Evolutionary conservation across 2,329 filamentous ascomycete species (phyloP).

Genomic region (Graphilbum ipis-grandicollis): DNA sequence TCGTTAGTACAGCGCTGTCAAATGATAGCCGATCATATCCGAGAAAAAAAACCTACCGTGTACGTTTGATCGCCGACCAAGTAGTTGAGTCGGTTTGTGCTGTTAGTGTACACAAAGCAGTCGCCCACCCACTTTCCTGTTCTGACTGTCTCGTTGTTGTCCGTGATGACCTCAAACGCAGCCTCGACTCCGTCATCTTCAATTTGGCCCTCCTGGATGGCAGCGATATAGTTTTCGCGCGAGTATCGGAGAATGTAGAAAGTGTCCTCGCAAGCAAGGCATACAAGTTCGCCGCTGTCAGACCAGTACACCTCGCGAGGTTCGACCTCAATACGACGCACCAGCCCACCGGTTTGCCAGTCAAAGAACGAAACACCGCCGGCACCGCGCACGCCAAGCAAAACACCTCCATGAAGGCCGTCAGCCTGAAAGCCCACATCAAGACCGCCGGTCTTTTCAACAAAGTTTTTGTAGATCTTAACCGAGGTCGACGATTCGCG

Average conservation of each 20-base stretch:
- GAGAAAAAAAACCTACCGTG: slow-evolving; percentile 39
- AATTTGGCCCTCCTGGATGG: slow-evolving; percentile 62
- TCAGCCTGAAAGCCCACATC: slow-evolving; percentile 95
- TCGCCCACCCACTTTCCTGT: slow-evolving; percentile 97
- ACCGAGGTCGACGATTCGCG: slow-evolving; percentile 86
- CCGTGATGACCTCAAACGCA: slow-evolving; percentile 90
- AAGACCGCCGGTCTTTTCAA: slow-evolving; percentile 72
- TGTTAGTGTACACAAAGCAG: slow-evolving; percentile 98
- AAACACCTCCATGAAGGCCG: slow-evolving; percentile 70
- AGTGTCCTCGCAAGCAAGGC: slow-evolving; percentile 83
- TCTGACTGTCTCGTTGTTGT: slow-evolving; percentile 82
- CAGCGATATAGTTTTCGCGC: slow-evolving; percentile 72
- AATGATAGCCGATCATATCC: background rate
- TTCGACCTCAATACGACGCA: slow-evolving; percentile 77
- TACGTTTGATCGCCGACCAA: slow-evolving; percentile 96
- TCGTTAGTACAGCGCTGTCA: too few relatives aligned
- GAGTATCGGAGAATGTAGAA: slow-evolving; percentile 92
- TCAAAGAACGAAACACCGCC: slow-evolving; percentile 93
- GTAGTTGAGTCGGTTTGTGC: slow-evolving; percentile 91
- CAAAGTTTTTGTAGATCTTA: slow-evolving; percentile 96
- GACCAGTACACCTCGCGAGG: slow-evolving; percentile 80
- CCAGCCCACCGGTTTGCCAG: slow-evolving; percentile 78
- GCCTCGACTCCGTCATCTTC: slow-evolving; percentile 88
- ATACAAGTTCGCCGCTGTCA: slow-evolving; percentile 83
- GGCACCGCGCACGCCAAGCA: slow-evolving; percentile 88